phyloP scores from a whole-genome alignment of 192 early-diverging fungal species.

The Rhizophagus sp. region DNA sequence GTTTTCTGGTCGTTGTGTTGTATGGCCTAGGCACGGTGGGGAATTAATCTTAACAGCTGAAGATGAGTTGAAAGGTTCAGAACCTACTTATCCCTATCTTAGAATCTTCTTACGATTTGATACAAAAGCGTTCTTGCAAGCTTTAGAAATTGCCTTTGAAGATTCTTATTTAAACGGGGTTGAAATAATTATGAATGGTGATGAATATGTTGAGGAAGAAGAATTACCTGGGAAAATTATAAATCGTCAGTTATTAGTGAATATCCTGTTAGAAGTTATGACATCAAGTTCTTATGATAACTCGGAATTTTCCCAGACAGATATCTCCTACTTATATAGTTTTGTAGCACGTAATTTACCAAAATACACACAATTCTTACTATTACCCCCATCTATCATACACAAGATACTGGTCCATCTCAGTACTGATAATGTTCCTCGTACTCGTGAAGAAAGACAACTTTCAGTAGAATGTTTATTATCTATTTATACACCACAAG shows the following conservation, averaged over 20 bases:
- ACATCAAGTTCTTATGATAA: slow-evolving; percentile 37
- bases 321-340: slow-evolving; percentile 52
- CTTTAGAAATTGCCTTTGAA: slow-evolving; percentile 58
- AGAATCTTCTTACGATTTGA: slow-evolving; percentile 51
- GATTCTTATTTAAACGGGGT: slow-evolving; percentile 60
- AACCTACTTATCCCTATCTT: slow-evolving; percentile 65
- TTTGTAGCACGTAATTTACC: slow-evolving; percentile 58
- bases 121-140: slow-evolving; percentile 52
- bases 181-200: slow-evolving; percentile 41
- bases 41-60: slow-evolving; percentile 55
- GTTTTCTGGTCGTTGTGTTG: slow-evolving; percentile 62
- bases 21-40: slow-evolving; percentile 58
- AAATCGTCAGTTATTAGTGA: slow-evolving; percentile 60
- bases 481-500: slow-evolving; percentile 53
- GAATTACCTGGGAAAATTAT: slow-evolving; percentile 55
- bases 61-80: slow-evolving; percentile 49
- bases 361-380: slow-evolving; percentile 57
- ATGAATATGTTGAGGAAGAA: slow-evolving; percentile 42
- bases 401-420: slow-evolving; percentile 52
- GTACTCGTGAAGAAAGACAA: slow-evolving; percentile 54
- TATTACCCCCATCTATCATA: slow-evolving; percentile 53
- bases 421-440: slow-evolving; percentile 44
- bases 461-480: slow-evolving; percentile 54
- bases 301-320: slow-evolving; percentile 41
- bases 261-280: slow-evolving; percentile 59